Conservation (phyloP, 495 filamentous ascomycete genomes). For the Neurospora sp. region DNA sequence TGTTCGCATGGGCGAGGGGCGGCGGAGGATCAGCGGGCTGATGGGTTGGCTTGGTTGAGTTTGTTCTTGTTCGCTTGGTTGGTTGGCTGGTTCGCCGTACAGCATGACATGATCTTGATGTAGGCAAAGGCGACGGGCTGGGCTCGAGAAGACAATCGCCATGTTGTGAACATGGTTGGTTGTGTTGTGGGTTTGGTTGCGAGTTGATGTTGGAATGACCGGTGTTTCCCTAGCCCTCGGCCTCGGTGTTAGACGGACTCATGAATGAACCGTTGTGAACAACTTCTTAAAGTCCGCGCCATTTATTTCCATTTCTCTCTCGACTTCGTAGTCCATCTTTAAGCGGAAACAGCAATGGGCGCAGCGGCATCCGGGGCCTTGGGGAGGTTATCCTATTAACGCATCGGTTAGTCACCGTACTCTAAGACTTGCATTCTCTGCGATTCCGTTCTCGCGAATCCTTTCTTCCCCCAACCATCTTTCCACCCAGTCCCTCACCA, state of each 20-base stretch:
- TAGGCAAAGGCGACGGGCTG: not conserved
- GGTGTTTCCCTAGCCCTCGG: not conserved
- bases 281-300: not conserved
- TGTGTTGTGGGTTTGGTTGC: not conserved
- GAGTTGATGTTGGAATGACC: not conserved
- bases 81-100: not conserved
- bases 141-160: not conserved
- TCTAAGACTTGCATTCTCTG: no score
- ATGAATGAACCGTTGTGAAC: not conserved
- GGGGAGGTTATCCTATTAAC: conserved; percentile 27
- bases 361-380: conserved; percentile 7
- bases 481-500: no score
- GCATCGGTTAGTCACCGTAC: not conserved
- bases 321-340: not conserved
- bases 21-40: not conserved
- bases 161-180: not conserved
- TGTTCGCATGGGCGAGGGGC: not conserved
- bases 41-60: not conserved
- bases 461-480: no score
- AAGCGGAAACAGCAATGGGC: conserved; percentile 12
- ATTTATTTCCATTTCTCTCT: not conserved
- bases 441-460: not conserved
- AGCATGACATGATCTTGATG: not conserved
- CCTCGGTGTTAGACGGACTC: not conserved
- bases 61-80: no score